A percentile compares a stretch with the other conserved stretches of the same genome.
Evolutionary conservation across 345 rosid species (phyloP).

Genomic region (Passiflora organensis): DNA sequence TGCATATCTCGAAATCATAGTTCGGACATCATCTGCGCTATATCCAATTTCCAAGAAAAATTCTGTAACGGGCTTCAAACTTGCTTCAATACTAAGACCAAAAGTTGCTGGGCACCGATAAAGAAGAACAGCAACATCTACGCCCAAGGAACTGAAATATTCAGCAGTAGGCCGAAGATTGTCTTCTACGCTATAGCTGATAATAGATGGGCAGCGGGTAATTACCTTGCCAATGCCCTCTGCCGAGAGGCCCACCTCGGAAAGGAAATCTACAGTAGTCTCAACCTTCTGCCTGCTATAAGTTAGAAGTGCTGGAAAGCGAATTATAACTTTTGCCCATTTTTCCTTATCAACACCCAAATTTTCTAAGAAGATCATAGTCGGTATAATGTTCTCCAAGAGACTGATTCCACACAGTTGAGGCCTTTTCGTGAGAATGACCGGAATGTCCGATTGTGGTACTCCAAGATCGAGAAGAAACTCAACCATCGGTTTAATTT

Average conservation of each 20-base stretch:
- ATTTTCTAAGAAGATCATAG: slow-evolving; percentile 66
- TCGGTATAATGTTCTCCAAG: slow-evolving; percentile 69
- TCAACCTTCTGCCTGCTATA: slow-evolving; percentile 74
- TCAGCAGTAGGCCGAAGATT: slow-evolving; percentile 71
- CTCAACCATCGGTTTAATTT: slow-evolving; percentile 77
- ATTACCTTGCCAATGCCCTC: slow-evolving; percentile 63
- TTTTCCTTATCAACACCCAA: slow-evolving; percentile 69
- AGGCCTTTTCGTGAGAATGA: slow-evolving; percentile 67
- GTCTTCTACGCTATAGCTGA: slow-evolving; percentile 77
- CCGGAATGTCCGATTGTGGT: slow-evolving; percentile 54
- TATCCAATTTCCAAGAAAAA: slow-evolving; percentile 70
- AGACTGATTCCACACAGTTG: slow-evolving; percentile 87
- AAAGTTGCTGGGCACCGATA: slow-evolving; percentile 68
- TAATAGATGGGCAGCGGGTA: slow-evolving; percentile 68
- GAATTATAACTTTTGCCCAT: slow-evolving; percentile 87
- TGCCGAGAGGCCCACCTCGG: slow-evolving; percentile 57
- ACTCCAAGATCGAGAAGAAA: slow-evolving; percentile 80
- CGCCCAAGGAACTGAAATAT: slow-evolving; percentile 59
- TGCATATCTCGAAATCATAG: slow-evolving; percentile 77
- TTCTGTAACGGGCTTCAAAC: slow-evolving; percentile 72
- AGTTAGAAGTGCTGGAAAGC: slow-evolving; percentile 79
- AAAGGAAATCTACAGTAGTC: slow-evolving; percentile 55
- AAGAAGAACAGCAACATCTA: slow-evolving; percentile 60
- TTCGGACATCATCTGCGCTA: slow-evolving; percentile 49
- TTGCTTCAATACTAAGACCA: slow-evolving; percentile 77